phyloP scores from a whole-genome alignment of 768 basidiomycete genomes.

The Termitomyces sp. region DNA sequence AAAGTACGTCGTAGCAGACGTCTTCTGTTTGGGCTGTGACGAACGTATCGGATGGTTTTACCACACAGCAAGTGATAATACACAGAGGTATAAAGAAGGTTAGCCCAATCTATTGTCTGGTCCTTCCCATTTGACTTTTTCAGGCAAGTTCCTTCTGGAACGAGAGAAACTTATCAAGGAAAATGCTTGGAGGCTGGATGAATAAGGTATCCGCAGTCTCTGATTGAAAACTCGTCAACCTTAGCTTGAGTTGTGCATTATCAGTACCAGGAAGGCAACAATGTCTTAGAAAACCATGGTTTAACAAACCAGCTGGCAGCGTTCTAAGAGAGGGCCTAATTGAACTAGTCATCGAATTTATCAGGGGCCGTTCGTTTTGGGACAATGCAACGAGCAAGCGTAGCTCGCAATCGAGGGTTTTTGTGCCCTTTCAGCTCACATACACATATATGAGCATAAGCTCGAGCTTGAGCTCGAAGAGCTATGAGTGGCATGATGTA shows the following conservation, averaged over 20 bases:
- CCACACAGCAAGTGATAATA: conserved; percentile 66
- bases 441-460: not conserved
- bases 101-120: conserved; percentile 8
- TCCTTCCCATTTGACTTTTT: not conserved
- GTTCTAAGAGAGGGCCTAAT: not conserved
- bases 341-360: not conserved
- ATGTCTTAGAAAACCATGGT: not conserved
- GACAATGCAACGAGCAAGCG: not conserved
- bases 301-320: not conserved
- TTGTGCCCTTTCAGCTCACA: not conserved
- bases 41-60: conserved; percentile 82
- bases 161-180: conserved; percentile 77
- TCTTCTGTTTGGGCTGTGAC: conserved; percentile 74
- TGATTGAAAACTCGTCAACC: not conserved
- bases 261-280: not conserved
- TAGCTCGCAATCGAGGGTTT: too few species aligned
- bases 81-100: conserved; percentile 89
- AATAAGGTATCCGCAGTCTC: conserved; percentile 11
- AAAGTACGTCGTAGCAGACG: conserved; percentile 75
- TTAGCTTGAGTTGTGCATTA: not conserved
- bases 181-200: conserved; percentile 69
- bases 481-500: not conserved
- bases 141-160: conserved; percentile 80
- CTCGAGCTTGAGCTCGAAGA: not conserved
- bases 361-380: not conserved